Conservation (phyloP, 768 basidiomycete species). For the Mrakia hoshinonis region DNA sequence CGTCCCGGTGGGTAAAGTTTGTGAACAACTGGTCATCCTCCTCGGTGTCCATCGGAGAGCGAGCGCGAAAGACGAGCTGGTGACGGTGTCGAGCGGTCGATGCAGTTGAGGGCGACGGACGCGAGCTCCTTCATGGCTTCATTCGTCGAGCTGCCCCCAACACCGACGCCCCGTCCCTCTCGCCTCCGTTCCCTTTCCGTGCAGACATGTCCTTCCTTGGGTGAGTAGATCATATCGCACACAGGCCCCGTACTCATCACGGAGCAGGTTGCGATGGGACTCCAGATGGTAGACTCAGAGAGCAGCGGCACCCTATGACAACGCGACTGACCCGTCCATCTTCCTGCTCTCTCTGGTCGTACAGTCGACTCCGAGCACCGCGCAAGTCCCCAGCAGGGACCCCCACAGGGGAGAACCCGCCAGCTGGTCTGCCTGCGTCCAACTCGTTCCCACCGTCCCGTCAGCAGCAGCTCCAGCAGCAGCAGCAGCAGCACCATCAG, state of each 20-base stretch:
- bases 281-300: no score
- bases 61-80: no score
- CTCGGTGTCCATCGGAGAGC: constrained; percentile 4
- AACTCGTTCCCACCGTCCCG: constrained; percentile 9
- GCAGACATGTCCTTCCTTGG: constrained; percentile 21
- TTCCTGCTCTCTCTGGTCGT: no score
- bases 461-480: constrained; percentile 16
- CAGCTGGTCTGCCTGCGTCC: background rate
- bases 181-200: background rate
- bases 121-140: no score
- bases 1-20: background rate
- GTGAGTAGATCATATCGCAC: no score
- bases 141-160: no score
- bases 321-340: no score
- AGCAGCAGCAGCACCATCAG: constrained; percentile 9
- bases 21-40: constrained; percentile 24
- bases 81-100: background rate
- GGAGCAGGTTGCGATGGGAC: no score
- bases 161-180: background rate
- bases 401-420: background rate
- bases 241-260: no score
- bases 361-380: constrained; percentile 41
- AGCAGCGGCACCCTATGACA: no score
- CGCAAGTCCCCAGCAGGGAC: constrained; percentile 36
- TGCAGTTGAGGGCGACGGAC: background rate